Base-by-base conservation (phyloP, 1,284 basidiomycete species). In the Moniliophthora roreri region DNA sequence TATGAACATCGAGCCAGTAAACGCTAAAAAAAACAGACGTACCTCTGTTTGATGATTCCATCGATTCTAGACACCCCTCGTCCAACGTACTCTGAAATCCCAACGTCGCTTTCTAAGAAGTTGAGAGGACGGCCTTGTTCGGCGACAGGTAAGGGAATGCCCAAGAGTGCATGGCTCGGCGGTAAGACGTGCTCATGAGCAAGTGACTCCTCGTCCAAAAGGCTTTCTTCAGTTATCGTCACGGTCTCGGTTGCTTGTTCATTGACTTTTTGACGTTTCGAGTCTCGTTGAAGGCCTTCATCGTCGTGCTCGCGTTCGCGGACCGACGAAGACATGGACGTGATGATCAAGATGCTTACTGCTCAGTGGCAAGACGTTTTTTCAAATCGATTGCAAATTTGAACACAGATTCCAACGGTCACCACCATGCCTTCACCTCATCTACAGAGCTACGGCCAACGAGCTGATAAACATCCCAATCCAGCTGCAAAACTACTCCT, bases 1-100 rank as follows among this genome's bases (percentile, higher is more conserved):
- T 41, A n/a, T 58, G 38, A 55, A 50, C 42, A 37, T 49, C 16
- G 42, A 48, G 41, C 37, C 18, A 39, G 37, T 24, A 37, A 51
- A 38, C 39, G 52, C 24, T 47, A 38, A 47, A 39, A 28, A 26
- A 44, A 44, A 44, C 26, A 47, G 48, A 51, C 77, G 56, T 57
- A 93, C 94, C 94, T 79, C 72, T 97, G 94, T 71, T 98, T 98
- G 69, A 98, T 96, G 63, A 97, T 95, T 7, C 92, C 95, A 47
- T 87, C 79, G 58, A 97, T 87, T 60, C 81, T 80, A 4, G 86
- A 78, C n/a, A 87, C 79, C 54, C 81, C 80, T 20, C 77, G 75
- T 10, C 85, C 84, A 57, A 93, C 82, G 69, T 95, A 97, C 63
- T 93, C 89, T 7, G 90, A 90, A 53, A 98, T 95, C 1, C 95